Conservation (phyloP, 2,329 filamentous ascomycete genomes). For the Magnaporthiopsis incrustans region DNA sequence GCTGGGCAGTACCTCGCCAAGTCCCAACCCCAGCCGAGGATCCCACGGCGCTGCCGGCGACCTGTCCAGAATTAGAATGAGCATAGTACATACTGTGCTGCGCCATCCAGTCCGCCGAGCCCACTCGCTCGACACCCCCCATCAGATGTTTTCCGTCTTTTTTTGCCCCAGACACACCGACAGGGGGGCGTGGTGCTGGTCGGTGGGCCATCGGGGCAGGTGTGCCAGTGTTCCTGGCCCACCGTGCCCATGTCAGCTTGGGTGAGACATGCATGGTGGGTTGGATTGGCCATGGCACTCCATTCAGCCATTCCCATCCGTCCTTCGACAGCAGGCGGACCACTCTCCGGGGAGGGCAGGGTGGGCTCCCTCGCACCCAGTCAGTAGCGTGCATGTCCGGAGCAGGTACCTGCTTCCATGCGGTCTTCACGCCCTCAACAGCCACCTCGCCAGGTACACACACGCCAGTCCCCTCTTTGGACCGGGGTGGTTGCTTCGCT, state of each 20-base stretch:
- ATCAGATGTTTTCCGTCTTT: constrained; percentile 32
- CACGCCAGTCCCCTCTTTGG: neutral
- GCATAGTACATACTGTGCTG: constrained; percentile 20
- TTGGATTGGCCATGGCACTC: constrained; percentile 11
- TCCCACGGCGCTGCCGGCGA: constrained; percentile 14
- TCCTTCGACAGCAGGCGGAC: neutral
- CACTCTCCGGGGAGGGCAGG: neutral
- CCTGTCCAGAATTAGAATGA: constrained; percentile 30
- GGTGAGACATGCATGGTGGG: constrained; percentile 44
- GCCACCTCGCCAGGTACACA: neutral
- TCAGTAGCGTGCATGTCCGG: neutral
- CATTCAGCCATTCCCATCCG: constrained; percentile 2
- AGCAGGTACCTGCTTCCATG: neutral
- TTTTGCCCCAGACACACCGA: constrained; percentile 13
- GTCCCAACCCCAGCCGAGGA: constrained; percentile 4
- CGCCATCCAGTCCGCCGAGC: constrained; percentile 22
- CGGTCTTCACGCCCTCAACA: neutral
- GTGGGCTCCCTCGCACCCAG: neutral
- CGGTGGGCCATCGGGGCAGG: constrained; percentile 8
- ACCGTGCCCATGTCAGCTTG: constrained; percentile 34
- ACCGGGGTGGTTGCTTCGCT: neutral
- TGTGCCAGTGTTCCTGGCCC: constrained; percentile 22
- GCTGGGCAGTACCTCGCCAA: neutral
- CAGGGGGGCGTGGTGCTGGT: constrained; percentile 6
- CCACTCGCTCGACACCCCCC: constrained; percentile 21